These are phyloP conservation scores for Aspergillus tanneri DNA, from an alignment of 2,329 filamentous ascomycete species.

Conservation along the genomic window DNA sequence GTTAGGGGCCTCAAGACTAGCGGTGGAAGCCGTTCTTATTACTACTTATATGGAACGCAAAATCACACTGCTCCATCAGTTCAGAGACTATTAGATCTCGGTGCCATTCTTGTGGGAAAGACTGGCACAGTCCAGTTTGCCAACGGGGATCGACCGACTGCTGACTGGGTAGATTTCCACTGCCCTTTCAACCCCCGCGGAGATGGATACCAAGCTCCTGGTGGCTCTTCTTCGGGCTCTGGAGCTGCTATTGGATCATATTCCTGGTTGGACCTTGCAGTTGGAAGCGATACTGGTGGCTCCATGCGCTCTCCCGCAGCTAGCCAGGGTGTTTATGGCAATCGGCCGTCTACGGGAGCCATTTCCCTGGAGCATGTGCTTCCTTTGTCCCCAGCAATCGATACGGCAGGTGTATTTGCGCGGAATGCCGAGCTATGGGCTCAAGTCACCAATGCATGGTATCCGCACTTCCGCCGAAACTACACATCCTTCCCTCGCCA, in stretches of 20 bases:
- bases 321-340: slow-evolving; percentile 30
- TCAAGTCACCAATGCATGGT: slow-evolving; percentile 19
- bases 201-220: slow-evolving; percentile 33
- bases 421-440: slow-evolving; percentile 25
- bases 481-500: slow-evolving; percentile 24
- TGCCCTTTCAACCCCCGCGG: slow-evolving; percentile 42
- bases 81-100: slow-evolving; percentile 58
- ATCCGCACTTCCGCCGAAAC: slow-evolving; percentile 16
- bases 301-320: slow-evolving; percentile 29
- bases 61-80: slow-evolving; percentile 52
- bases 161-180: slow-evolving; percentile 37
- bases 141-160: slow-evolving; percentile 29
- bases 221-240: slow-evolving; percentile 22
- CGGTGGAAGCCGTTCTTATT: slow-evolving; percentile 60
- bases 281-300: slow-evolving; percentile 29
- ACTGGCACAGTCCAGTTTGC: slow-evolving; percentile 38
- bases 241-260: slow-evolving; percentile 32
- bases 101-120: slow-evolving; percentile 50
- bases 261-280: slow-evolving; percentile 31
- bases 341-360: slow-evolving; percentile 25
- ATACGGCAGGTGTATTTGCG: slow-evolving; percentile 33
- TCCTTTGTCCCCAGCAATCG: slow-evolving; percentile 29
- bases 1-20: slow-evolving; percentile 57
- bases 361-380: slow-evolving; percentile 22
- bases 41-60: slow-evolving; percentile 51